These are phyloP conservation scores for Eudorina sp. DNA, from an alignment of 139 green algal species.

Conservation along the genomic window DNA sequence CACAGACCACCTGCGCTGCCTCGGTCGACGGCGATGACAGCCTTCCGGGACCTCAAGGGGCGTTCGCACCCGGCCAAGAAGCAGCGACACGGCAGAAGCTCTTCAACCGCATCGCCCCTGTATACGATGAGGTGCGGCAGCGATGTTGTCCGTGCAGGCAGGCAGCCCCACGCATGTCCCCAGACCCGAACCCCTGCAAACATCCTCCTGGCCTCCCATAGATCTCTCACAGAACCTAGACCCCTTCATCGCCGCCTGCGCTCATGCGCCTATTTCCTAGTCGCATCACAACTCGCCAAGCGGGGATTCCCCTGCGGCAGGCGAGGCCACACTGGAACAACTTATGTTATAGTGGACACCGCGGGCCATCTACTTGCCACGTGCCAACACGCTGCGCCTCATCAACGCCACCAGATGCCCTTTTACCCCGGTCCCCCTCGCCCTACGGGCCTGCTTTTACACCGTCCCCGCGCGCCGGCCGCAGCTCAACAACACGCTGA, in stretches of 20 bases:
- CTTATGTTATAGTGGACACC: no score
- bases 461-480: not conserved
- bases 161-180: not conserved
- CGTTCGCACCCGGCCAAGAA: conserved; percentile 64
- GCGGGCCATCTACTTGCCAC: no score
- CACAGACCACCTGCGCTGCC: not conserved
- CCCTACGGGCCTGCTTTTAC: not conserved
- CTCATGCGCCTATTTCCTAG: no score
- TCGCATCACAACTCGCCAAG: no score
- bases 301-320: no score
- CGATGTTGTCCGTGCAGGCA: not conserved
- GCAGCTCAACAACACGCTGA: conserved; percentile 94
- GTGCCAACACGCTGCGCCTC: no score
- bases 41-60: conserved; percentile 29
- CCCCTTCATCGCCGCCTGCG: no score
- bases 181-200: not conserved
- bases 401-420: no score
- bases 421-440: no score
- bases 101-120: conserved; percentile 91
- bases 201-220: no score
- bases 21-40: not conserved
- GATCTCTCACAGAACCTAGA: no score
- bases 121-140: conserved; percentile 86
- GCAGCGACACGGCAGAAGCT: conserved; percentile 73
- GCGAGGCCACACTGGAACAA: no score